These are phyloP conservation scores for Debaryomycetaceae sp. DNA, from an alignment of 1,139 yeast genomes.

Conservation along the genomic window DNA sequence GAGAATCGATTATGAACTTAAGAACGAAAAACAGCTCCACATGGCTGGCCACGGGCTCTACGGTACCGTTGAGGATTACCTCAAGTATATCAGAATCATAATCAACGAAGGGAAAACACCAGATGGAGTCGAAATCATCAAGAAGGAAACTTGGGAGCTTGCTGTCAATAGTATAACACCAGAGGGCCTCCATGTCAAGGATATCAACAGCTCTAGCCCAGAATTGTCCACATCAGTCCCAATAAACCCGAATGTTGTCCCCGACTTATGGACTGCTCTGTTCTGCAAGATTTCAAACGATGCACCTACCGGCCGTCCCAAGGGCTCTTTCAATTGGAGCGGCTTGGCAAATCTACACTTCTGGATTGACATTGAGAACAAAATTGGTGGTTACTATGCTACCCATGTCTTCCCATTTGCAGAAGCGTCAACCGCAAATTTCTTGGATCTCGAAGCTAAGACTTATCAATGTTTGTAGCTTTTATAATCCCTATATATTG, in stretches of 20 bases:
- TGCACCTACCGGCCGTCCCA: slow-evolving; percentile 26
- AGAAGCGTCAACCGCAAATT: slow-evolving; percentile 13
- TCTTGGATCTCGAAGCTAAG: slow-evolving; percentile 16
- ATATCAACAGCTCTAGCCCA: slow-evolving; percentile 2
- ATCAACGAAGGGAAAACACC: slow-evolving; percentile 31
- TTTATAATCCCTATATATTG: too few species aligned
- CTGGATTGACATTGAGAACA: slow-evolving; percentile 31
- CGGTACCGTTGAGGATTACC: slow-evolving; percentile 28
- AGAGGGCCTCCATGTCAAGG: slow-evolving; percentile 7
- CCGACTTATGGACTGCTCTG: slow-evolving; percentile 7
- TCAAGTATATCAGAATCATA: slow-evolving; percentile 27
- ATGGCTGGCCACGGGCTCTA: slow-evolving; percentile 37
- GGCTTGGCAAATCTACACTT: slow-evolving; percentile 31
- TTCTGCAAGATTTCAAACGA: slow-evolving; percentile 9
- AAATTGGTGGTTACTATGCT: slow-evolving; percentile 27
- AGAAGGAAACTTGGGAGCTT: slow-evolving; percentile 20
- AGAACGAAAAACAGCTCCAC: slow-evolving; percentile 11
- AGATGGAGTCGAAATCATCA: slow-evolving; percentile 22
- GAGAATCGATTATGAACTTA: background rate
- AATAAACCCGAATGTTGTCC: background rate
- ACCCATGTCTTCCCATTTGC: slow-evolving; percentile 27
- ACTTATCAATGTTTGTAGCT: slow-evolving; percentile 10
- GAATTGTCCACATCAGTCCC: background rate
- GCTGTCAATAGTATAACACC: slow-evolving; percentile 19
- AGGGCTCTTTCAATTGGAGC: slow-evolving; percentile 27